These are phyloP conservation scores for Parietaria judaica DNA, from an alignment of 306 rosid species.

Conservation along the genomic window DNA sequence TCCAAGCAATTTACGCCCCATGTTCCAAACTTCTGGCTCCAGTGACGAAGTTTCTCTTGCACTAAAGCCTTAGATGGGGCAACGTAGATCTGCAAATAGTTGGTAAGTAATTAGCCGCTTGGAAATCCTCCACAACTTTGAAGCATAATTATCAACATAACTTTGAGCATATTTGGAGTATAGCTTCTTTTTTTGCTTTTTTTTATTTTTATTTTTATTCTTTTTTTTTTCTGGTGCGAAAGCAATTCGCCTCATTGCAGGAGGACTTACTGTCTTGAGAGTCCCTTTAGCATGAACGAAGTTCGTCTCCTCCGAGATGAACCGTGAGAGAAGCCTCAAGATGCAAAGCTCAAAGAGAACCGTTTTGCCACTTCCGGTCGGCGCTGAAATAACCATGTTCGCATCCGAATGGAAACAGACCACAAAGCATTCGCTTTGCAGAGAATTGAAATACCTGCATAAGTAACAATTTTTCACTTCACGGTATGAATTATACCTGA, in stretches of 20 bases:
- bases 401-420: constrained; percentile 76
- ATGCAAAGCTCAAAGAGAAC: constrained; percentile 91
- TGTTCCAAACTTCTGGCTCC: constrained; percentile 75
- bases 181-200: too few species aligned
- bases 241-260: too few species aligned
- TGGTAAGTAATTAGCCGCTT: constrained; percentile 3
- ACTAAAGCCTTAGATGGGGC: constrained; percentile 98
- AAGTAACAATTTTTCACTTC: not conserved
- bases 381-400: constrained; percentile 94
- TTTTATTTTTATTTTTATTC: too few species aligned
- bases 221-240: too few species aligned
- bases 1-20: constrained; percentile 79
- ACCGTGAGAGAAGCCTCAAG: constrained; percentile 81
- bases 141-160: constrained; percentile 18
- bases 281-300: constrained; percentile 64
- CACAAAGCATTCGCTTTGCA: constrained; percentile 96
- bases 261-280: constrained; percentile 70
- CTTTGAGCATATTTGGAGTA: too few species aligned
- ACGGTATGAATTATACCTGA: not conserved
- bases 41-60: constrained; percentile 89
- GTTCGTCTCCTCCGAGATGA: constrained; percentile 53
- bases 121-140: constrained; percentile 9
- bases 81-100: constrained; percentile 54
- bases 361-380: constrained; percentile 97
- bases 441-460: constrained; percentile 84